Conservation (phyloP, 176 grass and related monocot genomes). For the Coix lacrymajobi region DNA sequence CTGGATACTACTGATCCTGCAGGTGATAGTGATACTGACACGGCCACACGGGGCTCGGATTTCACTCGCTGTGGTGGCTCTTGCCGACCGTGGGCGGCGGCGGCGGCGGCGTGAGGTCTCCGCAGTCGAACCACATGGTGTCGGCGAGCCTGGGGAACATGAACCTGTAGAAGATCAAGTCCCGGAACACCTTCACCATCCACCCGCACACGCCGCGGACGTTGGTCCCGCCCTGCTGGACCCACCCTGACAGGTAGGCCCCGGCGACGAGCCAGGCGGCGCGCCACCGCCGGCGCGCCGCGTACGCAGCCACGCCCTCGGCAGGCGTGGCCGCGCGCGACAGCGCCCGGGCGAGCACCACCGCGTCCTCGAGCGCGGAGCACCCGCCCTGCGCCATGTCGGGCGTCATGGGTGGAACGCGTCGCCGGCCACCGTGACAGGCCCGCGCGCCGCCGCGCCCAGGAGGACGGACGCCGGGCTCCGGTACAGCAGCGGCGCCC, state of each 20-base stretch:
- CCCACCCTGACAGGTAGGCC: slow-evolving; percentile 30
- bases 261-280: slow-evolving; percentile 35
- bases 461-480: slow-evolving; percentile 21
- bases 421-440: slow-evolving; percentile 50
- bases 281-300: slow-evolving; percentile 9
- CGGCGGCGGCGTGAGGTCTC: slow-evolving; percentile 1
- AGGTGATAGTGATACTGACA: not conserved
- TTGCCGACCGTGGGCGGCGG: not conserved
- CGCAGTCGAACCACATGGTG: slow-evolving; percentile 41
- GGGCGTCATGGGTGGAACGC: slow-evolving; percentile 55
- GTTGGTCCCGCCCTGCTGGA: slow-evolving; percentile 44
- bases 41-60: not conserved
- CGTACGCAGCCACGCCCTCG: slow-evolving; percentile 27
- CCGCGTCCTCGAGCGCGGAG: slow-evolving; percentile 49
- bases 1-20: not conserved
- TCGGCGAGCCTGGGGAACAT: slow-evolving; percentile 42
- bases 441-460: not conserved
- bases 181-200: slow-evolving; percentile 32
- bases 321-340: not conserved
- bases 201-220: slow-evolving; percentile 8
- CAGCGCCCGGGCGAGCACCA: slow-evolving; percentile 29
- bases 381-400: slow-evolving; percentile 59
- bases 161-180: slow-evolving; percentile 47
- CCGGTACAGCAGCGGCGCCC: slow-evolving; percentile 47
- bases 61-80: not conserved